Evolutionary conservation across 768 basidiomycete species (phyloP).

Genomic region (Tephrocybe sp.): DNA sequence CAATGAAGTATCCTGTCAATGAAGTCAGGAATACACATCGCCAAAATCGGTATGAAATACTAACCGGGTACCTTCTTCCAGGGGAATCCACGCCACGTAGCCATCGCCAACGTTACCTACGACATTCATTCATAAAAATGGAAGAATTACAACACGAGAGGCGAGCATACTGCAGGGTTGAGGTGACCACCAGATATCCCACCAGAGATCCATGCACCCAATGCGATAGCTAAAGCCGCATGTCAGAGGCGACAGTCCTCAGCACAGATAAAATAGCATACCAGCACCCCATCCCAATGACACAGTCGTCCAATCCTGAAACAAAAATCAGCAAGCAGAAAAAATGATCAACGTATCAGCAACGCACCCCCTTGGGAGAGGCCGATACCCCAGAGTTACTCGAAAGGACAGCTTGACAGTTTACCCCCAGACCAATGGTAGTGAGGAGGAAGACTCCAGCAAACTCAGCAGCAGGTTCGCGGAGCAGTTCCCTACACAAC

Average conservation of each 20-base stretch:
- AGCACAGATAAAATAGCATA: constrained; percentile 5
- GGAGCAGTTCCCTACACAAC: constrained; percentile 26
- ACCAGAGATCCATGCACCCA: constrained; percentile 47
- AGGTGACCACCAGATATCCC: constrained; percentile 51
- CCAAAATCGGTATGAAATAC: background rate
- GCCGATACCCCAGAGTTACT: constrained; percentile 36
- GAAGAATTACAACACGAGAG: background rate
- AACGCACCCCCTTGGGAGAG: constrained; percentile 44
- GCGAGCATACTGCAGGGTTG: constrained; percentile 31
- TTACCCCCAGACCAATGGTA: constrained; percentile 47
- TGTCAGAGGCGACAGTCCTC: no score
- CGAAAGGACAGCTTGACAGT: constrained; percentile 51
- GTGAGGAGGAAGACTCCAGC: constrained; percentile 51
- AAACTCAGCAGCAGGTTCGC: constrained; percentile 49
- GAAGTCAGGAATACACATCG: background rate
- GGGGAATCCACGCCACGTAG: constrained; percentile 62
- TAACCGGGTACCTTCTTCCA: constrained; percentile 64
- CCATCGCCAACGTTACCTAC: constrained; percentile 62
- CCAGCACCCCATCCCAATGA: constrained; percentile 45
- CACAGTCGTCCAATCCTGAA: constrained; percentile 39
- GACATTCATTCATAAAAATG: constrained; percentile 1
- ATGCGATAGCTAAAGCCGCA: constrained; percentile 31
- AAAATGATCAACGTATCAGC: no score
- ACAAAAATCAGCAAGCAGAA: background rate
- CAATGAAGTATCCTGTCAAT: constrained; percentile 45